Conservation (phyloP, 2,329 filamentous ascomycete species). For the Fonsecaea erecta region DNA sequence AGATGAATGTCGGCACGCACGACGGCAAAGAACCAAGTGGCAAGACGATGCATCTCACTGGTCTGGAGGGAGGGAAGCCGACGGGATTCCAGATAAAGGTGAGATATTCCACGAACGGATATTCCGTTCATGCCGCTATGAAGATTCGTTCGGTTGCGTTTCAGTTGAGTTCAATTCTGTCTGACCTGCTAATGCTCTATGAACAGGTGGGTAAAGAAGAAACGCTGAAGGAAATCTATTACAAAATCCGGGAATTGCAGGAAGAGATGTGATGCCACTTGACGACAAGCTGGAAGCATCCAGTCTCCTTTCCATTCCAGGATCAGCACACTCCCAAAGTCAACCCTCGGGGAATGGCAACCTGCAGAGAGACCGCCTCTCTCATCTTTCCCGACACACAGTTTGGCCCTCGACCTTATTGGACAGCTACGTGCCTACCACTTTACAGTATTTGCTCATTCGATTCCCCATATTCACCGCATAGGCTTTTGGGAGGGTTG, state of each 20-base stretch:
- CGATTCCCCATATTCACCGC: no score
- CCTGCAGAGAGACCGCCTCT: not conserved
- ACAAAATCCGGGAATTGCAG: constrained; percentile 43
- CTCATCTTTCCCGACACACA: no score
- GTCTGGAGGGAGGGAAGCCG: constrained; percentile 58
- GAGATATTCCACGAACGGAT: constrained; percentile 33
- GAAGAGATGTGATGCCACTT: constrained; percentile 24
- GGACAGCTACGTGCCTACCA: no score
- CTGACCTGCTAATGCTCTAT: constrained; percentile 6
- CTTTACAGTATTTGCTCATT: no score
- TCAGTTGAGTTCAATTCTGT: not conserved
- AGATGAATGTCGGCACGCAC: constrained; percentile 75
- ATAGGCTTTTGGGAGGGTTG: no score
- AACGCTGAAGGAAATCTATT: constrained; percentile 53
- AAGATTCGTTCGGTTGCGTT: not conserved
- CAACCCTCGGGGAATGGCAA: not conserved
- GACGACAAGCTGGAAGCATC: not conserved
- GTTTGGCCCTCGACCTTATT: no score
- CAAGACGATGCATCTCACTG: constrained; percentile 70
- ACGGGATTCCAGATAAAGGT: constrained; percentile 64
- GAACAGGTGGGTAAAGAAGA: constrained; percentile 50
- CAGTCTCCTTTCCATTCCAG: not conserved
- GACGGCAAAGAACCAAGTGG: constrained; percentile 67
- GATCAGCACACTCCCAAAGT: not conserved
- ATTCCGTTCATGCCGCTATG: not conserved